These are phyloP conservation scores for Xylaria acuta DNA, from an alignment of 495 filamentous ascomycete genomes.

Conservation along the genomic window DNA sequence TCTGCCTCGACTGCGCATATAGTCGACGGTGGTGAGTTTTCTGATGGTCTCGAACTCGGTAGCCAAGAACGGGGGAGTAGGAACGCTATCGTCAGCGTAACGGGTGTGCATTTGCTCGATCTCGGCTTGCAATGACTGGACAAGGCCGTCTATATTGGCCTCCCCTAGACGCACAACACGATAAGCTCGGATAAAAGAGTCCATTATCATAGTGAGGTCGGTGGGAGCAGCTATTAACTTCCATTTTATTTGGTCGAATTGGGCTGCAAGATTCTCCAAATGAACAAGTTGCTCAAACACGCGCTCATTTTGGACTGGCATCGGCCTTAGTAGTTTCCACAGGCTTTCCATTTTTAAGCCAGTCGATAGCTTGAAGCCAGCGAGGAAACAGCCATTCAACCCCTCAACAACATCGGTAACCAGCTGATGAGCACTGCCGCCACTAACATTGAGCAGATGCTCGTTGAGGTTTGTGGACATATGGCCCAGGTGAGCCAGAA, in stretches of 20 bases:
- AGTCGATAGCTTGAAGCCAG: slow-evolving; percentile 67
- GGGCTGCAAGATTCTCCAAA: slow-evolving; percentile 71
- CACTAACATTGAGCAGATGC: slow-evolving; percentile 29
- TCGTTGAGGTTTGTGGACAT: slow-evolving; percentile 41
- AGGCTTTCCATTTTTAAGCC: slow-evolving; percentile 85
- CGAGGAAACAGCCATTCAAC: slow-evolving; percentile 51
- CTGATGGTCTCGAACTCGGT: slow-evolving; percentile 70
- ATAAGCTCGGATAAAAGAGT: slow-evolving; percentile 60
- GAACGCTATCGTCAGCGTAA: slow-evolving; percentile 47
- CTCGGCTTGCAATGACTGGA: slow-evolving; percentile 61
- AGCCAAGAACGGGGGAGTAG: slow-evolving; percentile 61
- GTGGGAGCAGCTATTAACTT: slow-evolving; percentile 50
- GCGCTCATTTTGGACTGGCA: slow-evolving; percentile 45
- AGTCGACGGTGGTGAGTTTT: slow-evolving; percentile 62
- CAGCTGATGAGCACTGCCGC: slow-evolving; percentile 36
- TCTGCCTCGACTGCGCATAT: slow-evolving; percentile 25
- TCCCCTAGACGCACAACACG: slow-evolving; percentile 51
- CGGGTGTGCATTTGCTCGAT: slow-evolving; percentile 60
- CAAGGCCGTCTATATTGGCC: slow-evolving; percentile 50
- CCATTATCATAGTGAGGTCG: slow-evolving; percentile 55
- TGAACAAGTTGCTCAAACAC: slow-evolving; percentile 63
- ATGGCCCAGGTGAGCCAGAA: slow-evolving; percentile 59
- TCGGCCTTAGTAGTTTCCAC: slow-evolving; percentile 75
- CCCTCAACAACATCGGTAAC: slow-evolving; percentile 37
- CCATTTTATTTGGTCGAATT: slow-evolving; percentile 73